Conservation (phyloP, 2,329 filamentous ascomycete species). For the Beauveria brongniartii region DNA sequence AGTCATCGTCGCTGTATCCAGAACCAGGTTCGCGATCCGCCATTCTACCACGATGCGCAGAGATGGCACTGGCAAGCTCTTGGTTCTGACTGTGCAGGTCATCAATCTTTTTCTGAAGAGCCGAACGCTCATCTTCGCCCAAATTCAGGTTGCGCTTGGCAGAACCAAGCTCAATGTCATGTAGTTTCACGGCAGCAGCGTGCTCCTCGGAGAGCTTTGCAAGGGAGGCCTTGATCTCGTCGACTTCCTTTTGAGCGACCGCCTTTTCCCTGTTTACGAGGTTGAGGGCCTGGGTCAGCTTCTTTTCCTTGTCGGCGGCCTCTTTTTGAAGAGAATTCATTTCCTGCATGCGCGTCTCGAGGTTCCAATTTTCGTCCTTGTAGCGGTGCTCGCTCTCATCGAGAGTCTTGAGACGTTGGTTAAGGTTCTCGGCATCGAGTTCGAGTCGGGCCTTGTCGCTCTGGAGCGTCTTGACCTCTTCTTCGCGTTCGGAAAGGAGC, state of each 20-base stretch:
- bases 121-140: constrained; percentile 69
- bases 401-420: constrained; percentile 70
- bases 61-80: constrained; percentile 78
- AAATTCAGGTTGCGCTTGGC: constrained; percentile 72
- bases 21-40: constrained; percentile 56
- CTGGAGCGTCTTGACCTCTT: constrained; percentile 67
- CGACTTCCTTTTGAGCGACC: constrained; percentile 72
- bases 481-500: constrained; percentile 79
- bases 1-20: constrained; percentile 52
- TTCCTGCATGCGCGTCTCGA: constrained; percentile 89
- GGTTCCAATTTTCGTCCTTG: constrained; percentile 97
- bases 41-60: constrained; percentile 59
- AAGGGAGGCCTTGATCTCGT: constrained; percentile 76
- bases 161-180: constrained; percentile 80
- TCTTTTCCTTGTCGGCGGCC: constrained; percentile 72
- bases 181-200: constrained; percentile 64
- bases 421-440: constrained; percentile 69
- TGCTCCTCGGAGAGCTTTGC: constrained; percentile 78
- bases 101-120: constrained; percentile 76
- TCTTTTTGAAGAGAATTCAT: constrained; percentile 66
- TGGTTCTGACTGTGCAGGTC: constrained; percentile 84
- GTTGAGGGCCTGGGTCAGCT: constrained; percentile 65
- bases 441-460: constrained; percentile 73
- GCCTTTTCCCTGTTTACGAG: constrained; percentile 67
- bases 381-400: constrained; percentile 94